Evolutionary conservation across 192 early-diverging fungal species (phyloP).

Genomic region (Geranomyces michiganensis): DNA sequence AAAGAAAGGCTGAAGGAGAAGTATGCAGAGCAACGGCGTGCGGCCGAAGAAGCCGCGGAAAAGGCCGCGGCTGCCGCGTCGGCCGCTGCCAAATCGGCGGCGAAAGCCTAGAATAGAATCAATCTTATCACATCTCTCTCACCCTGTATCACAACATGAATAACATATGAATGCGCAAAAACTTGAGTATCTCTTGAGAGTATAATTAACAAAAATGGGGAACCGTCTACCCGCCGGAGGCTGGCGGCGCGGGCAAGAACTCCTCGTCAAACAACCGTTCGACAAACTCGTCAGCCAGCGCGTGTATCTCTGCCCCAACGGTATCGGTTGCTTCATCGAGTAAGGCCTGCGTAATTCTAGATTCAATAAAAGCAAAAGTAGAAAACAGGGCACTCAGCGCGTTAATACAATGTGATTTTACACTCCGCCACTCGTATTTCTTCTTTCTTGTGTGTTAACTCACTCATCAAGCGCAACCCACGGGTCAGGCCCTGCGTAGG

Average conservation of each 20-base stretch:
- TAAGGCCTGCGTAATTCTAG: conserved; percentile 1
- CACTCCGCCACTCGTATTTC: no score
- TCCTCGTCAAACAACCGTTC: conserved; percentile 18
- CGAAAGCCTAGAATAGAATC: no score
- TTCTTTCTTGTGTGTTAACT: no score
- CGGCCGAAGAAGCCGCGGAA: conserved; percentile 34
- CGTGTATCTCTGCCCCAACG: neutral
- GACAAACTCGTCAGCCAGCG: conserved; percentile 10
- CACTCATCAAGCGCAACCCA: neutral
- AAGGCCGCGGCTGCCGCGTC: neutral
- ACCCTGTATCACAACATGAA: no score
- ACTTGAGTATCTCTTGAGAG: no score
- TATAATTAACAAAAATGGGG: no score
- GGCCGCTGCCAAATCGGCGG: neutral
- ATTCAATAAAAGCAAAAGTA: neutral
- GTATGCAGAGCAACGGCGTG: conserved; percentile 35
- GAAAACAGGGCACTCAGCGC: neutral
- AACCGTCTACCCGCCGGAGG: no score
- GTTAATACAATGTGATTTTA: no score
- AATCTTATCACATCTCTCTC: no score
- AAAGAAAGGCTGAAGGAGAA: conserved; percentile 45
- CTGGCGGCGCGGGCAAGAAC: neutral
- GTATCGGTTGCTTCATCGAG: neutral
- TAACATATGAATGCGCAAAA: no score
- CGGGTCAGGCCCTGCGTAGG: neutral